Evolutionary conservation across 1,139 yeast species (phyloP), one percentile per base, ranked within the genome.

Genomic region (Candida freyschussii): DNA sequence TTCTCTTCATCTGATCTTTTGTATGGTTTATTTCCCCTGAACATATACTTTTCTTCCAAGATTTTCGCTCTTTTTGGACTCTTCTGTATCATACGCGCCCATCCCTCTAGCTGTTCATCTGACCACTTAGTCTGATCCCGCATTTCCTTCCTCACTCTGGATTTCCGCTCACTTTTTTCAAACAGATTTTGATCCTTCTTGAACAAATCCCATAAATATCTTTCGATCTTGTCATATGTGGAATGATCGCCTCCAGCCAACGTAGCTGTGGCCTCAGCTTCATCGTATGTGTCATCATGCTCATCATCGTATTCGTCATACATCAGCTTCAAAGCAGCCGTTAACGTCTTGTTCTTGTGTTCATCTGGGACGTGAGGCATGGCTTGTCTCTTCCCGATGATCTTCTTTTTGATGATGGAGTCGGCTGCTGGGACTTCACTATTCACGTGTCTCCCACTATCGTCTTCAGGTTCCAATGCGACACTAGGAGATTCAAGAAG

Each of bases 51-150:
- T 34, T 78, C 83, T 48, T 83, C 94, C 36, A 83, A 54, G 6
- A 73, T 40, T 42, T 69, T 69, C 41, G 69, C 78, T 38, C 83
- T 63, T 32, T 67, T 61, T 1, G 93, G 87, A 28, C 78, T 73
- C 44, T 72, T 73, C 30, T 72, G 68, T 21, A 87, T 56, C 80
- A 83, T 81, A 39, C 82, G 62, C 2, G 82, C 80, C 96, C 96
- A 89, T 0, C 95, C 95, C 62, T 89, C 96, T 28, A 89, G 74
- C 55, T 86, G 95, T 52, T 85, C 96, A 55, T 87, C 91, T 0
- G 87, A 66, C 95, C 95, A 84, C 1, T 65, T 65, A 0, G 79
- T 72, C 23, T 62, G 60, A 12, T 56, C 52, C 44, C 69, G 74
- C 50, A 86, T 59, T 15, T 67, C 71, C 18, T 62, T 60, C 36